Base-by-base conservation (phyloP, 2,329 filamentous ascomycete genomes). In the Blastomyces parvus region DNA sequence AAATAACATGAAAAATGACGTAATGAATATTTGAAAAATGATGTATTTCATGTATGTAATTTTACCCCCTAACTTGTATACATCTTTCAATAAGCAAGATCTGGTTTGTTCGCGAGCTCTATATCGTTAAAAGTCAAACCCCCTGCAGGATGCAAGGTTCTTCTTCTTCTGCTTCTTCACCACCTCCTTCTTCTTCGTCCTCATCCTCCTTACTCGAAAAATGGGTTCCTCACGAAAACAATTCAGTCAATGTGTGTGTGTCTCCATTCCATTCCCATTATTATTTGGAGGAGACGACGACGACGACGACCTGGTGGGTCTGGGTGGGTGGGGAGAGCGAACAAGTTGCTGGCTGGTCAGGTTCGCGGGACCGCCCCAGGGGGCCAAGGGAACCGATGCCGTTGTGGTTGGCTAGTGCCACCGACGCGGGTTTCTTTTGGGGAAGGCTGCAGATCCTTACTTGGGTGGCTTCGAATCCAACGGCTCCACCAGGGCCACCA, bases 361-460 rank as follows among this genome's bases (percentile, higher is more conserved):
- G 36, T 22, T 50, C 22, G 57, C 36, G 57, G 58, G 40, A 46
- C 48, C 30, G 44, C 8, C 40, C 58, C 42, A 33, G 58, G 11
- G 58, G n/a, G n/a, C n/a, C n/a, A n/a, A n/a, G n/a, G n/a, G n/a
- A n/a, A n/a, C n/a, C n/a, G n/a, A 25, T 33, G 3, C 30, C 44
- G 44, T 9, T 22, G 19, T 27, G 58, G 58, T 46, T 50, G 58
- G 58, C 40, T 40, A 60, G 40, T 48, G 58, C 25, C 58, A 60
- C 58, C 46, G 36, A 40, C 33, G 42, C 13, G 59, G 59, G 46
- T 33, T 40, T 61, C 33, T 17, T 53, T 55, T 38, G 42, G 59
- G 44, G 44, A 61, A 52, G 38, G 44, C 59, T 61, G 59, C 22
- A 61, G 59, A 55, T 61, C 59, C 44, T 53, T 42, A 61, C 59